Percentiles rank a stretch among this genome's conserved stretches.
phyloP scores from a whole-genome alignment of 2,329 filamentous ascomycete genomes.

The Penicillium sp. region DNA sequence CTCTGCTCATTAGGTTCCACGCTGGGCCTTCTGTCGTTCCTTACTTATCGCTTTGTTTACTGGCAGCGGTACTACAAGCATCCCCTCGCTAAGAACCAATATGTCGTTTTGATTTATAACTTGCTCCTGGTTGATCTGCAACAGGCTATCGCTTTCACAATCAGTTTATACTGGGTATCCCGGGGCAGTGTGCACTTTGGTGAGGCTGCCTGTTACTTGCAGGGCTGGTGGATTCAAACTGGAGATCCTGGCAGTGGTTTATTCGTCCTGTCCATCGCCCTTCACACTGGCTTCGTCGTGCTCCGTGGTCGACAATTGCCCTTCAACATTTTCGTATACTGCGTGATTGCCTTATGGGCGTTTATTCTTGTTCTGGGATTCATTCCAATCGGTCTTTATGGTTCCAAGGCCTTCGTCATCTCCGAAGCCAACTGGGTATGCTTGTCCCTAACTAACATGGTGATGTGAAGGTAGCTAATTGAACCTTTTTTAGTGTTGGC shows the following conservation, averaged over 20 bases:
- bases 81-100: constrained; percentile 53
- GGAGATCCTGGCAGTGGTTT: constrained; percentile 53
- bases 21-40: constrained; percentile 38
- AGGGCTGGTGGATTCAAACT: constrained; percentile 53
- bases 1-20: constrained; percentile 39
- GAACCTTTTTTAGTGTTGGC: constrained; percentile 47
- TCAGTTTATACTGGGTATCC: constrained; percentile 48
- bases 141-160: constrained; percentile 48
- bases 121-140: constrained; percentile 52
- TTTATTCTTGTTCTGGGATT: constrained; percentile 49
- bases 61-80: constrained; percentile 50
- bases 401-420: constrained; percentile 44
- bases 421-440: constrained; percentile 52
- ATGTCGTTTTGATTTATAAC: constrained; percentile 54
- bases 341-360: constrained; percentile 47
- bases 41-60: constrained; percentile 51
- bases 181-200: constrained; percentile 44
- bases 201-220: constrained; percentile 48
- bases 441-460: neutral
- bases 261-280: constrained; percentile 53
- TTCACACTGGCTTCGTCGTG: constrained; percentile 53
- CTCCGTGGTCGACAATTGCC: constrained; percentile 49
- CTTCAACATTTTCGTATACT: constrained; percentile 44
- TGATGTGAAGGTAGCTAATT: neutral
- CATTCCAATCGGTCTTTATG: constrained; percentile 46